These are phyloP conservation scores for Neofusicoccum parvum DNA, from an alignment of 2,329 filamentous ascomycete species.

Conservation along the genomic window DNA sequence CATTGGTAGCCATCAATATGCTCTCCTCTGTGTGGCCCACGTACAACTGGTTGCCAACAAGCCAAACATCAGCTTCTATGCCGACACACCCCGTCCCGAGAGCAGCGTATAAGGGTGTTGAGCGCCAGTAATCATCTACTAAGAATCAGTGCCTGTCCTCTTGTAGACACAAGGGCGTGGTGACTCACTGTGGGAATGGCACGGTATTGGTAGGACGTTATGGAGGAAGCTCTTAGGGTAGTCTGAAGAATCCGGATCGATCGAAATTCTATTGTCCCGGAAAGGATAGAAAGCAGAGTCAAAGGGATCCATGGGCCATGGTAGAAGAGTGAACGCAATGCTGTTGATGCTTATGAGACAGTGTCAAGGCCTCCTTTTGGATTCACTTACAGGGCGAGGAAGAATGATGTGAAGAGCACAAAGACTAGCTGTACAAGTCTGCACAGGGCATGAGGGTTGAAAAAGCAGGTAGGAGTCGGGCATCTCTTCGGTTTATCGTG, in stretches of 20 bases:
- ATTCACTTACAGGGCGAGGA: background rate
- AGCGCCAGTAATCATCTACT: constrained; percentile 44
- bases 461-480: background rate
- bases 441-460: background rate
- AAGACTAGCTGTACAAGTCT: background rate
- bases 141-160: background rate
- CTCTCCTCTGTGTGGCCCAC: constrained; percentile 61
- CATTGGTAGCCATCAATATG: constrained; percentile 50
- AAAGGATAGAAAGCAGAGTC: background rate
- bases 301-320: constrained; percentile 2
- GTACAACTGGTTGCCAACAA: constrained; percentile 58
- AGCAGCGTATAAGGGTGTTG: constrained; percentile 64
- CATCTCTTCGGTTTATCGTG: background rate
- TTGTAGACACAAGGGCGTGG: background rate
- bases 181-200: constrained; percentile 15
- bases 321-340: background rate
- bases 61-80: constrained; percentile 72
- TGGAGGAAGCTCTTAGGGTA: background rate
- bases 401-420: background rate
- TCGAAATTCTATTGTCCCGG: background rate
- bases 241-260: background rate
- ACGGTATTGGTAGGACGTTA: background rate
- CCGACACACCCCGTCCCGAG: constrained; percentile 62
- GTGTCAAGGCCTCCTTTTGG: background rate
- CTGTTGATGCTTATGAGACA: background rate